These are phyloP conservation scores for Chlamydomonas sp. DNA, from an alignment of 139 green algal genomes.

Conservation along the genomic window DNA sequence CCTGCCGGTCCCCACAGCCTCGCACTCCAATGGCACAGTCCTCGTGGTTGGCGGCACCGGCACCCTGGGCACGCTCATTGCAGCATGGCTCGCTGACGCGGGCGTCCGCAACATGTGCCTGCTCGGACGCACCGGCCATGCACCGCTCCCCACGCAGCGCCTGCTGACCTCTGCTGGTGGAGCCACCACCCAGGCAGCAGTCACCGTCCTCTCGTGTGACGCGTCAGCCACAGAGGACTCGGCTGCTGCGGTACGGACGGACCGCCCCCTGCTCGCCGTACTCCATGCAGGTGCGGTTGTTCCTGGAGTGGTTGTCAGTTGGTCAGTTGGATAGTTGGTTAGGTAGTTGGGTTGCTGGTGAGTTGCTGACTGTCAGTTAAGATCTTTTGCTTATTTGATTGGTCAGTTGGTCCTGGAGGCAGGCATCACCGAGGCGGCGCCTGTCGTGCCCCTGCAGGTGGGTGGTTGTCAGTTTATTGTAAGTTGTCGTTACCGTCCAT, in stretches of 20 bases:
- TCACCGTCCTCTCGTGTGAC: slow-evolving; percentile 33
- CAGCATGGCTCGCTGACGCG: slow-evolving; percentile 46
- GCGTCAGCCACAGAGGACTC: slow-evolving; percentile 21
- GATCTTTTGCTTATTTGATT: no score
- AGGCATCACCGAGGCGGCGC: no score
- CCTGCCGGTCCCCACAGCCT: neutral
- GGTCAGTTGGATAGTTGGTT: no score
- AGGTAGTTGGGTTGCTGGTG: no score
- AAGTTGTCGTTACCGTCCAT: no score
- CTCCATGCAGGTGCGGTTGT: slow-evolving; percentile 36
- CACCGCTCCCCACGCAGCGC: slow-evolving; percentile 5
- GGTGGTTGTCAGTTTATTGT: no score
- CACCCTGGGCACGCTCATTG: slow-evolving; percentile 53
- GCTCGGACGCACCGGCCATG: slow-evolving; percentile 52
- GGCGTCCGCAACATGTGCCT: slow-evolving; percentile 29
- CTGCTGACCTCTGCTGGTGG: neutral
- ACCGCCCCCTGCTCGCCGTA: slow-evolving; percentile 17
- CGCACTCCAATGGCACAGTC: slow-evolving; percentile 16
- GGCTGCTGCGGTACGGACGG: neutral
- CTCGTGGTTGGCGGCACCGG: slow-evolving; percentile 68
- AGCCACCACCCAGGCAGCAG: neutral
- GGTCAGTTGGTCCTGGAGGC: no score
- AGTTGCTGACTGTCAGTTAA: no score
- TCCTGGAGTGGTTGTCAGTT: neutral
- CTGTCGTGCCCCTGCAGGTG: no score